Conservation (phyloP, 1,284 basidiomycete species). For the Irpex sp. region DNA sequence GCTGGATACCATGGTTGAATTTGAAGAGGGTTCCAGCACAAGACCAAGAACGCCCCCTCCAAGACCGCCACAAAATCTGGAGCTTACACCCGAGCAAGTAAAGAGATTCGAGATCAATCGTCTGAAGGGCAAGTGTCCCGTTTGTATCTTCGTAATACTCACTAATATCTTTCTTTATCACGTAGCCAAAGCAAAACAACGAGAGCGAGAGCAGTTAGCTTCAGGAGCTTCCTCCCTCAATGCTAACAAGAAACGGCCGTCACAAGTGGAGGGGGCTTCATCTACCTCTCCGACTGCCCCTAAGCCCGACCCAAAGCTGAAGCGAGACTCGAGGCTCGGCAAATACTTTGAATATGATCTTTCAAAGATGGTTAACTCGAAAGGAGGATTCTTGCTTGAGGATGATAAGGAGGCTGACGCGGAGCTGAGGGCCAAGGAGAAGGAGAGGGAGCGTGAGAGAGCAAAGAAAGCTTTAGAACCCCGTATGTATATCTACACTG, state of each 20-base stretch:
- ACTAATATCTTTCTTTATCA: conserved; percentile 54
- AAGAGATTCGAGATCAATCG: conserved; percentile 40
- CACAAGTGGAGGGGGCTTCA: conserved; percentile 37
- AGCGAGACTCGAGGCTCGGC: conserved; percentile 69
- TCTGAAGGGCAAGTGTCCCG: conserved; percentile 29
- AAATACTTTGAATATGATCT: conserved; percentile 96
- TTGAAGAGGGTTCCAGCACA: conserved; percentile 18
- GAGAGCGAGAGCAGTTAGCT: conserved; percentile 42
- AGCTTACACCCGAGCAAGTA: conserved; percentile 35
- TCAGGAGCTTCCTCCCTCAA: conserved; percentile 41
- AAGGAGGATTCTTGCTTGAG: conserved; percentile 89
- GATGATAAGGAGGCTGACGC: conserved; percentile 76
- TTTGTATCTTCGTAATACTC: conserved; percentile 27
- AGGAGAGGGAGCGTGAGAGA: conserved; percentile 70
- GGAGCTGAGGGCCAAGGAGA: conserved; percentile 66
- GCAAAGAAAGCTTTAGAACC: conserved; percentile 68
- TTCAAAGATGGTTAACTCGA: conserved; percentile 94
- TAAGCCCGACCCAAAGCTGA: conserved; percentile 48
- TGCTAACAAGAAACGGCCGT: conserved; percentile 30
- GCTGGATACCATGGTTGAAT: conserved; percentile 10
- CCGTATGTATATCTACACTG: conserved; percentile 35
- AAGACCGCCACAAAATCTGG: conserved; percentile 15
- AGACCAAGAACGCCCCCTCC: conserved; percentile 26
- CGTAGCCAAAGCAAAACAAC: conserved; percentile 32
- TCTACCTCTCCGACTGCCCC: conserved; percentile 61